Conservation (phyloP, 1,284 basidiomycete genomes). For the Earliella scabrosa region DNA sequence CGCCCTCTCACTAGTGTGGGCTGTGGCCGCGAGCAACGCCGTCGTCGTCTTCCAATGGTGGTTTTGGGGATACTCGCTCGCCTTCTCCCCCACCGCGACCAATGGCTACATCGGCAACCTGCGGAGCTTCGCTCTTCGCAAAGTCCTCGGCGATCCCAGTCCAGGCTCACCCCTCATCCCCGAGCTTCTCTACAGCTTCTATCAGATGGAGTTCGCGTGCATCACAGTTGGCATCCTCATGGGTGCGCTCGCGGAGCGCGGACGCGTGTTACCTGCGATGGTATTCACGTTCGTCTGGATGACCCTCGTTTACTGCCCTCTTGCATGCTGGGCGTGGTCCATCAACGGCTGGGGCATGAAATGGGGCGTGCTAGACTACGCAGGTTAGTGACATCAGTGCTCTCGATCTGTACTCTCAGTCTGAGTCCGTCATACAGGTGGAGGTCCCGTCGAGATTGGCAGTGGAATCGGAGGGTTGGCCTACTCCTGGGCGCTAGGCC, state of each 20-base stretch:
- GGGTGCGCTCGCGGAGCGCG: conserved; percentile 88
- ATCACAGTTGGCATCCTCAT: conserved; percentile 79
- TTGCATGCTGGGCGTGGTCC: conserved; percentile 82
- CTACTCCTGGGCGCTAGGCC: conserved; percentile 84
- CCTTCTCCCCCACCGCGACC: conserved; percentile 77
- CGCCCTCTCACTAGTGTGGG: conserved; percentile 72
- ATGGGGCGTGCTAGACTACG: conserved; percentile 91
- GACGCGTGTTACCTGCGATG: conserved; percentile 87
- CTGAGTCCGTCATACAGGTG: conserved; percentile 55
- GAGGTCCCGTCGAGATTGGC: conserved; percentile 92
- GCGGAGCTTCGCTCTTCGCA: conserved; percentile 67
- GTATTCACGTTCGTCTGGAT: conserved; percentile 89
- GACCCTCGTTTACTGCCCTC: conserved; percentile 83
- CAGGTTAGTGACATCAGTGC: conserved; percentile 45
- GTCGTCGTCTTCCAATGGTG: conserved; percentile 91
- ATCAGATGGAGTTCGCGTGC: conserved; percentile 88
- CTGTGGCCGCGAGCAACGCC: conserved; percentile 71
- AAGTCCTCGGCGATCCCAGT: conserved; percentile 79
- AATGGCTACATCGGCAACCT: conserved; percentile 85
- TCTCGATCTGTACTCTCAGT: conserved; percentile 3
- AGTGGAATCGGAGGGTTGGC: conserved; percentile 88
- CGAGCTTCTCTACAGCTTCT: conserved; percentile 81
- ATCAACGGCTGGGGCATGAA: conserved; percentile 86
- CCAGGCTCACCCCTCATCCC: conserved; percentile 77
- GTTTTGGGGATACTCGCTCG: conserved; percentile 85